A percentile compares a stretch with the other conserved stretches of the same genome.
phyloP scores from a whole-genome alignment of 2,329 filamentous ascomycete species.

The Macroventuria anomochaeta region DNA sequence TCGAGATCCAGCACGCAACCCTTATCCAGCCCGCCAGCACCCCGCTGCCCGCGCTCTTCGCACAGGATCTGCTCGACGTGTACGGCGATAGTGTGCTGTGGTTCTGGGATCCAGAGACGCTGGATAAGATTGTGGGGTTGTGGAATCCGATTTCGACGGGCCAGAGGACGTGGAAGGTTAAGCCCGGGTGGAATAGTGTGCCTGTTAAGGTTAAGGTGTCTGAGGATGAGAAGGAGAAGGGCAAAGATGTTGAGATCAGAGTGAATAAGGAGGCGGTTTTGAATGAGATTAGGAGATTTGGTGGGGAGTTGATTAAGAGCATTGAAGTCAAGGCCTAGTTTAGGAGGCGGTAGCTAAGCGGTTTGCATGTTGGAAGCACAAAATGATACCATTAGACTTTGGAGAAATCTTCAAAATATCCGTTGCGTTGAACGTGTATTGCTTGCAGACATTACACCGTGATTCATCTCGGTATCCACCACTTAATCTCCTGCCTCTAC shows the following conservation, averaged over 20 bases:
- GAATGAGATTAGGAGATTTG: conserved; percentile 72
- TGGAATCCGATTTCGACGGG: conserved; percentile 66
- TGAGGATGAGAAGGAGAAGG: conserved; percentile 50
- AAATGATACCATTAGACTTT: conserved; percentile 5
- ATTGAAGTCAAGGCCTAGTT: conserved; percentile 31
- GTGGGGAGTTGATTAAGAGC: conserved; percentile 63
- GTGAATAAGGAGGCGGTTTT: conserved; percentile 73
- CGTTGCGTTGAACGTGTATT: too few species aligned
- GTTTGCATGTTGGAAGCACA: neutral
- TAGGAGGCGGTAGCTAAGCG: neutral
- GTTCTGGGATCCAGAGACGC: conserved; percentile 70
- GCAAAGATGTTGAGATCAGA: conserved; percentile 56
- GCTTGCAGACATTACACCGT: too few species aligned
- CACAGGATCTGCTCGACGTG: conserved; percentile 69
- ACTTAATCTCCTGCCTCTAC: too few species aligned
- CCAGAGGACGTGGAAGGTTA: conserved; percentile 70
- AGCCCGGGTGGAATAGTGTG: conserved; percentile 71
- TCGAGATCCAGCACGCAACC: conserved; percentile 61
- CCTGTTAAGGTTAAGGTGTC: conserved; percentile 50
- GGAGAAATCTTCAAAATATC: neutral
- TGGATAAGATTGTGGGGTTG: conserved; percentile 66
- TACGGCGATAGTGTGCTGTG: conserved; percentile 78
- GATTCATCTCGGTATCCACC: too few species aligned
- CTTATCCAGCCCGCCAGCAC: conserved; percentile 54
- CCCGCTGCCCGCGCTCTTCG: conserved; percentile 67